phyloP scores from a whole-genome alignment of 306 rosid species.

The Quillaja saponaria region DNA sequence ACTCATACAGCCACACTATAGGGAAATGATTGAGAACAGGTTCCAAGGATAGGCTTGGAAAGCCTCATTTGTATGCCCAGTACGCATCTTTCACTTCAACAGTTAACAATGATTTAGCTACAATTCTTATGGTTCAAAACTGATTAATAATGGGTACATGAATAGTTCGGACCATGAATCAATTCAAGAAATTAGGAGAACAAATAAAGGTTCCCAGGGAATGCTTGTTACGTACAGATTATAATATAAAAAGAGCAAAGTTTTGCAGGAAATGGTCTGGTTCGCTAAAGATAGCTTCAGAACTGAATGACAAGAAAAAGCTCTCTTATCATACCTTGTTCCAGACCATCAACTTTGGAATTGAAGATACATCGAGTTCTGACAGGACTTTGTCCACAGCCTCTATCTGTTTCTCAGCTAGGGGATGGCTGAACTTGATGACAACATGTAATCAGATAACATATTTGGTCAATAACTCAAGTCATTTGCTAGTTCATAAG shows the following conservation, averaged over 20 bases:
- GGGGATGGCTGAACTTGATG: slow-evolving; percentile 77
- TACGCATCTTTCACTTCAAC: not conserved
- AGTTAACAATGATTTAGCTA: not conserved
- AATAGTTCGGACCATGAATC: not conserved
- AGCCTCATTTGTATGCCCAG: not conserved
- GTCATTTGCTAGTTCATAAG: slow-evolving; percentile 13
- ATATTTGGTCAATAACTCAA: slow-evolving; percentile 10
- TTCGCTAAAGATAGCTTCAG: slow-evolving; percentile 10
- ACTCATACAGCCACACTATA: slow-evolving; percentile 7
- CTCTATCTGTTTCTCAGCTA: slow-evolving; percentile 89
- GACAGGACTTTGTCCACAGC: slow-evolving; percentile 94
- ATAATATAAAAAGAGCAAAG: slow-evolving; percentile 15
- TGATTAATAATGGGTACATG: not conserved
- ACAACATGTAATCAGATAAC: slow-evolving; percentile 36
- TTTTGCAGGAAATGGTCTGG: not conserved
- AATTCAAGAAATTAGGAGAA: slow-evolving; percentile 12
- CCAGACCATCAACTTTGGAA: slow-evolving; percentile 95
- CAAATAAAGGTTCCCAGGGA: not conserved
- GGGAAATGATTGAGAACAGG: too few relatives aligned
- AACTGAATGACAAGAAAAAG: slow-evolving; percentile 7
- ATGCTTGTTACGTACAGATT: not conserved
- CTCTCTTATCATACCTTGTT: slow-evolving; percentile 61
- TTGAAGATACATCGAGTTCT: slow-evolving; percentile 73
- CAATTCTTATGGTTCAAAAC: not conserved
- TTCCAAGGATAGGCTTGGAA: slow-evolving; percentile 7